phyloP scores from a whole-genome alignment of 2,329 filamentous ascomycete species.

The Aschersonia sp. region DNA sequence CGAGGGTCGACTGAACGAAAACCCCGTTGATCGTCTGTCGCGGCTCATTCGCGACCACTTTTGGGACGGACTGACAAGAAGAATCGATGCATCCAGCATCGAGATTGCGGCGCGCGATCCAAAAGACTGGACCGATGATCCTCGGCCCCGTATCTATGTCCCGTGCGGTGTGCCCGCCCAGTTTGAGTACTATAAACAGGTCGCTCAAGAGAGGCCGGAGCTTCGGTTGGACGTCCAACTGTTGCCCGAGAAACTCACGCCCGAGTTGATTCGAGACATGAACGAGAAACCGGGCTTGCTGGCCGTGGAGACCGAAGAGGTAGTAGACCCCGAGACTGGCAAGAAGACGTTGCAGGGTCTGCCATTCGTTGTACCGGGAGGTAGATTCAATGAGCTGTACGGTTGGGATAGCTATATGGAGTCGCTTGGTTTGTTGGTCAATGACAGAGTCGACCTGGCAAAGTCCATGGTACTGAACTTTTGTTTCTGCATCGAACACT shows the following conservation, averaged over 20 bases:
- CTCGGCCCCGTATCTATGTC: conserved; percentile 81
- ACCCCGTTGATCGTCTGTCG: conserved; percentile 76
- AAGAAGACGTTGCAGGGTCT: conserved; percentile 62
- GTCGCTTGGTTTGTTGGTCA: conserved; percentile 74
- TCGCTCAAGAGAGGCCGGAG: conserved; percentile 67
- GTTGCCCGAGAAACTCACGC: conserved; percentile 63
- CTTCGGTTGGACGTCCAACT: conserved; percentile 76
- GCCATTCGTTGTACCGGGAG: conserved; percentile 94
- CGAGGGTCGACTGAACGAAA: conserved; percentile 83
- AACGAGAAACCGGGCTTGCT: conserved; percentile 81
- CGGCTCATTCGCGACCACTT: conserved; percentile 82
- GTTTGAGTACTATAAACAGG: conserved; percentile 71
- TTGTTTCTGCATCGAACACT: conserved; percentile 95
- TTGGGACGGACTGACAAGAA: conserved; percentile 80
- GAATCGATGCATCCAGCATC: conserved; percentile 80
- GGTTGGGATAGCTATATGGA: conserved; percentile 99
- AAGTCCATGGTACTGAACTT: conserved; percentile 95
- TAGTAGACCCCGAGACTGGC: conserved; percentile 44
- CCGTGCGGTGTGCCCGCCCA: conserved; percentile 76
- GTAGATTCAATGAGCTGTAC: conserved; percentile 95
- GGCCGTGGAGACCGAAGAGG: conserved; percentile 77
- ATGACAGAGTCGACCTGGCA: conserved; percentile 72
- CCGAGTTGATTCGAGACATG: conserved; percentile 67
- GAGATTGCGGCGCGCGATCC: conserved; percentile 77
- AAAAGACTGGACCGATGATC: conserved; percentile 89